Percentiles rank a stretch among this genome's conserved stretches.
Conservation (phyloP, 352 stramenopile species). For the Aphanomyces invadans region DNA sequence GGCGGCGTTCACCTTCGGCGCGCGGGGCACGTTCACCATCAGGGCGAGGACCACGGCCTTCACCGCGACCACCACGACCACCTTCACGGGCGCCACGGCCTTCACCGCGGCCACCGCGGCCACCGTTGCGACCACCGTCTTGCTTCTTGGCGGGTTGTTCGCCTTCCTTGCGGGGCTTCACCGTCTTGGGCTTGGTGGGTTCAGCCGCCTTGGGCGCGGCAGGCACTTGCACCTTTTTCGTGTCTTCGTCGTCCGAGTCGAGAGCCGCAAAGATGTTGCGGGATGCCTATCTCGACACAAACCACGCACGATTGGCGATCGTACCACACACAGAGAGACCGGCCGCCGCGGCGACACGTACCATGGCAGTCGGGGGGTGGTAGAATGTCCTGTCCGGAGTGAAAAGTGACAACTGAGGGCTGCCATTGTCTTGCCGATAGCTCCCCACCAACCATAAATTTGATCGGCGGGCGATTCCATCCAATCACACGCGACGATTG, state of each 20-base stretch:
- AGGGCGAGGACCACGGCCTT: constrained; percentile 42
- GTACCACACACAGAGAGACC: too few species aligned
- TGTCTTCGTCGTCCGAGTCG: constrained; percentile 72
- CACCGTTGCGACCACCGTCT: constrained; percentile 31
- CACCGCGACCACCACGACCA: constrained; percentile 40
- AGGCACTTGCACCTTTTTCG: constrained; percentile 17
- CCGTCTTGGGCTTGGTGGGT: constrained; percentile 18
- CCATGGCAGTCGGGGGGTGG: constrained; percentile 15
- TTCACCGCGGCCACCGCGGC: constrained; percentile 43
- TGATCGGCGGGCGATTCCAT: not conserved
- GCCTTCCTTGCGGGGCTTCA: constrained; percentile 22
- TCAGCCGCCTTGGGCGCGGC: not conserved
- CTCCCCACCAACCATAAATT: constrained; percentile 18
- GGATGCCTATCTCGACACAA: constrained; percentile 15
- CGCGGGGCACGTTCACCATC: constrained; percentile 34
- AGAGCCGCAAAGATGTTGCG: constrained; percentile 66
- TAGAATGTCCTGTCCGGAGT: constrained; percentile 13
- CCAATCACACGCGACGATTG: constrained; percentile 1
- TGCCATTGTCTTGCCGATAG: constrained; percentile 1
- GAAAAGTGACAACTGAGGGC: constrained; percentile 20
- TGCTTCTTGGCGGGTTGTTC: constrained; percentile 31
- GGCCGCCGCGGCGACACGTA: not conserved
- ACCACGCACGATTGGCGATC: too few species aligned
- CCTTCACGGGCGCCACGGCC: constrained; percentile 37
- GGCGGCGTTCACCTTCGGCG: constrained; percentile 10